phyloP scores from a whole-genome alignment of 169 alveolate genomes.

The Eimeria praecox region DNA sequence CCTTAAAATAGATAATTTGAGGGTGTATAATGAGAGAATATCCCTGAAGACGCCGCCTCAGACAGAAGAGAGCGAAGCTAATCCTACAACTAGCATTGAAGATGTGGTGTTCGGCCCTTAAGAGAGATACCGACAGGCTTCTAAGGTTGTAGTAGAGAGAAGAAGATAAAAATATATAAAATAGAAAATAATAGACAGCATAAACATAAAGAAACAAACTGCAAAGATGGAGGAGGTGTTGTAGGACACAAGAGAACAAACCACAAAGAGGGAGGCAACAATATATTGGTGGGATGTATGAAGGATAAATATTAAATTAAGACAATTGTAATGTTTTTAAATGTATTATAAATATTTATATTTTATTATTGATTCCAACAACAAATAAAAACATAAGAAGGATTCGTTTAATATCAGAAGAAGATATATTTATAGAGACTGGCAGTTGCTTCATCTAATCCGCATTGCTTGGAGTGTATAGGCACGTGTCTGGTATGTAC shows the following conservation, averaged over 20 bases:
- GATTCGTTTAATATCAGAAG: background rate
- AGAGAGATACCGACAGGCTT: too few species aligned
- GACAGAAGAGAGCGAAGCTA: slow-evolving; percentile 5
- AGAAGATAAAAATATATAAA: background rate
- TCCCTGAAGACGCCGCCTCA: slow-evolving; percentile 3
- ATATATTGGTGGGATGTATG: background rate
- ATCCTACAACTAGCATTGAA: too few species aligned
- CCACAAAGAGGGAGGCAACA: slow-evolving; percentile 4
- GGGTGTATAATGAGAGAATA: background rate
- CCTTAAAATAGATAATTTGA: background rate
- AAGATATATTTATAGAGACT: background rate
- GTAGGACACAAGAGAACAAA: background rate
- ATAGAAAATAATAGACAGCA: background rate
- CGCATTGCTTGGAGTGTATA: slow-evolving; percentile 8
- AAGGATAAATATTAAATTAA: background rate
- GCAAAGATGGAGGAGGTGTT: background rate
- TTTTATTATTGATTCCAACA: background rate
- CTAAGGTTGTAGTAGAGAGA: background rate
- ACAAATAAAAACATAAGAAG: background rate
- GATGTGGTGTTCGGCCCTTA: too few species aligned
- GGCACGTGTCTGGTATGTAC: slow-evolving; percentile 11
- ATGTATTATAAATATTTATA: too few species aligned
- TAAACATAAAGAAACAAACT: background rate
- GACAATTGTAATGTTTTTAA: background rate
- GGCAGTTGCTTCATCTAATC: background rate